Evolutionary conservation across 129 eudicot genomes (phyloP).

Genomic region (Tanacetum coccineum): DNA sequence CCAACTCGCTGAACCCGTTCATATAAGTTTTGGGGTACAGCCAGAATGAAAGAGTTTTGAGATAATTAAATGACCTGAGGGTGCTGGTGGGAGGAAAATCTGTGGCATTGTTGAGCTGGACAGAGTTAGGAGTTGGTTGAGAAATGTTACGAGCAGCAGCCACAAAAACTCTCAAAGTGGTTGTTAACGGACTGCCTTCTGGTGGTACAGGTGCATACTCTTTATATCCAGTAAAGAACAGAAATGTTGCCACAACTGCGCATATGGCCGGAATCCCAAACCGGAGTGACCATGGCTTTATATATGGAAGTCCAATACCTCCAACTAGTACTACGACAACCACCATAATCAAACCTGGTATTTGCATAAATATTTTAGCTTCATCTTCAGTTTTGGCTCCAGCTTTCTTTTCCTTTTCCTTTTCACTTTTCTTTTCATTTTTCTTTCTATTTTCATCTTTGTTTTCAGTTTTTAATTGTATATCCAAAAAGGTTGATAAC

Average conservation of each 20-base stretch:
- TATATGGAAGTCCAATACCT: slow-evolving; percentile 40
- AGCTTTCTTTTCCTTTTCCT: neutral
- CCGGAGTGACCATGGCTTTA: slow-evolving; percentile 59
- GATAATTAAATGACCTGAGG: slow-evolving; percentile 38
- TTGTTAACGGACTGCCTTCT: slow-evolving; percentile 47
- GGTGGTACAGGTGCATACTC: slow-evolving; percentile 29
- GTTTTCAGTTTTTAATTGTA: slow-evolving; percentile 15
- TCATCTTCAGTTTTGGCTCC: neutral
- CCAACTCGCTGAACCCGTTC: neutral
- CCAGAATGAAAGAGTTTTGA: slow-evolving; percentile 2
- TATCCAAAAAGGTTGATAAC: slow-evolving; percentile 16
- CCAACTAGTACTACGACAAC: slow-evolving; percentile 31
- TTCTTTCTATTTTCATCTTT: neutral
- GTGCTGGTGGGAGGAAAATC: slow-evolving; percentile 27
- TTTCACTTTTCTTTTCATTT: neutral
- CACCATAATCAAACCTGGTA: slow-evolving; percentile 22
- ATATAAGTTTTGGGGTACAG: neutral
- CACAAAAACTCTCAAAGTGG: slow-evolving; percentile 39
- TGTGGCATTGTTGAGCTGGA: slow-evolving; percentile 26
- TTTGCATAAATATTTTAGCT: slow-evolving; percentile 18
- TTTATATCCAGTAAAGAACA: slow-evolving; percentile 35
- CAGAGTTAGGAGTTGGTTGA: slow-evolving; percentile 27
- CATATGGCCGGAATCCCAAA: slow-evolving; percentile 70
- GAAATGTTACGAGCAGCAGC: slow-evolving; percentile 41
- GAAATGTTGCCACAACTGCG: slow-evolving; percentile 39